Conservation (phyloP, 2,329 filamentous ascomycete species). For the Chaetomiaceae sp. region DNA sequence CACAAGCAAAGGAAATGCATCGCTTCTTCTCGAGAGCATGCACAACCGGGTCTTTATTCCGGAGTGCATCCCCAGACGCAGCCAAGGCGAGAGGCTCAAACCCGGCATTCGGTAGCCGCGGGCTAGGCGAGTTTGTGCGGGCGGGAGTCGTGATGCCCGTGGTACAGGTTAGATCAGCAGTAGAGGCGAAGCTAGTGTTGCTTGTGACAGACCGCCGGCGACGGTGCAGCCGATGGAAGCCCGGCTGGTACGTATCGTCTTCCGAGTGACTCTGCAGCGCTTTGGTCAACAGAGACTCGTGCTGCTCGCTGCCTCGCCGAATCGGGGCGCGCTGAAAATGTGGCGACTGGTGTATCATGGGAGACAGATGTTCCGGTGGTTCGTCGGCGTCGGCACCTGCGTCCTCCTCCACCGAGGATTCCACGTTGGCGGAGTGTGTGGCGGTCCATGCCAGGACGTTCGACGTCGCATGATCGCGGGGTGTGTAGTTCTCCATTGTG, state of each 20-base stretch:
- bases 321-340: slow-evolving; percentile 44
- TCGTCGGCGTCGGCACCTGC: slow-evolving; percentile 74
- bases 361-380: slow-evolving; percentile 60
- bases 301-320: slow-evolving; percentile 47
- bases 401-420: slow-evolving; percentile 51
- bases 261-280: slow-evolving; percentile 67
- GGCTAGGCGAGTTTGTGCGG: slow-evolving; percentile 82
- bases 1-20: slow-evolving; percentile 89
- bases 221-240: slow-evolving; percentile 32
- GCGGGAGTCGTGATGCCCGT: slow-evolving; percentile 85
- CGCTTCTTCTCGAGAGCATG: slow-evolving; percentile 70
- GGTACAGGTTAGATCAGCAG: slow-evolving; percentile 90
- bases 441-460: slow-evolving; percentile 40
- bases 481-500: slow-evolving; percentile 34
- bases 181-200: slow-evolving; percentile 74
- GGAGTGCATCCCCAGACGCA: slow-evolving; percentile 21
- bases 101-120: slow-evolving; percentile 61
- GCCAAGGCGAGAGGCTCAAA: slow-evolving; percentile 34
- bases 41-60: slow-evolving; percentile 48
- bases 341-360: slow-evolving; percentile 25
- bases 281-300: slow-evolving; percentile 80
- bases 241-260: slow-evolving; percentile 40
- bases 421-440: slow-evolving; percentile 38
- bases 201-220: slow-evolving; percentile 66
- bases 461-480: slow-evolving; percentile 34